A percentile compares a stretch with the other conserved stretches of the same genome.
Evolutionary conservation across 208 protist species (phyloP).

Genomic region (Kentomonas sorsogonicus): DNA sequence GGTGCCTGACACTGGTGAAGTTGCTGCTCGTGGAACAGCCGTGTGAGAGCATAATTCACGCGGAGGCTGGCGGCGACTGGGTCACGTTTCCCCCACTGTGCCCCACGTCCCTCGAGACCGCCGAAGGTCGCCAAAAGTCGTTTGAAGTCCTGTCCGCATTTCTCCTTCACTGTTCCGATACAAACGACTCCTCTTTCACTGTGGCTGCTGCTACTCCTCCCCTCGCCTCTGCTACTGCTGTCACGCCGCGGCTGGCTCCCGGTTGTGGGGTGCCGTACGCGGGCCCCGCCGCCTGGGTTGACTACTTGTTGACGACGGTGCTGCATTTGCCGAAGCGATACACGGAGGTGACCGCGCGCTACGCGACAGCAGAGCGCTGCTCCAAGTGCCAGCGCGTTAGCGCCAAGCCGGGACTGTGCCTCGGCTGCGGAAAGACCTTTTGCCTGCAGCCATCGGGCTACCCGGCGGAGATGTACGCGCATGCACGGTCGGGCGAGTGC

Average conservation of each 20-base stretch:
- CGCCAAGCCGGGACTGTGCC: constrained; percentile 34
- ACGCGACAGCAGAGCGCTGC: constrained; percentile 17
- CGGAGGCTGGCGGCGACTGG: too few relatives aligned
- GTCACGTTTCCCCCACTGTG: constrained; percentile 23
- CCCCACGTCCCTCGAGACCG: constrained; percentile 17
- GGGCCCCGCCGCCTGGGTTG: constrained; percentile 19
- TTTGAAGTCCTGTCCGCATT: constrained; percentile 26
- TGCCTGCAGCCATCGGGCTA: constrained; percentile 22
- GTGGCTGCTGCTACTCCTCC: not conserved
- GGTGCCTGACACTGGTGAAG: constrained; percentile 55
- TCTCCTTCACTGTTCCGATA: not conserved
- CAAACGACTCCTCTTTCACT: too few relatives aligned
- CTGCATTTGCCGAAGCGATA: constrained; percentile 44
- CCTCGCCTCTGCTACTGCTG: not conserved
- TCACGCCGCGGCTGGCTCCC: constrained; percentile 6
- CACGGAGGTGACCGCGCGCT: constrained; percentile 22
- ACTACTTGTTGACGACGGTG: constrained; percentile 21
- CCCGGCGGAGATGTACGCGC: constrained; percentile 42
- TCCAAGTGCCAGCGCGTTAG: constrained; percentile 25
- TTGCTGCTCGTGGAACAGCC: constrained; percentile 38
- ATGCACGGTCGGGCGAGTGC: constrained; percentile 36
- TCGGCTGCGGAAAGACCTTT: constrained; percentile 38
- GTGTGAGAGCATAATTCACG: too few relatives aligned
- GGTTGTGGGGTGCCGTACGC: constrained; percentile 17
- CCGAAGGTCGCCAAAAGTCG: constrained; percentile 16